Evolutionary conservation across 1,284 basidiomycete genomes (phyloP), one percentile per base, ranked within the genome.

Genomic region (Boletus albobrunnescens): DNA sequence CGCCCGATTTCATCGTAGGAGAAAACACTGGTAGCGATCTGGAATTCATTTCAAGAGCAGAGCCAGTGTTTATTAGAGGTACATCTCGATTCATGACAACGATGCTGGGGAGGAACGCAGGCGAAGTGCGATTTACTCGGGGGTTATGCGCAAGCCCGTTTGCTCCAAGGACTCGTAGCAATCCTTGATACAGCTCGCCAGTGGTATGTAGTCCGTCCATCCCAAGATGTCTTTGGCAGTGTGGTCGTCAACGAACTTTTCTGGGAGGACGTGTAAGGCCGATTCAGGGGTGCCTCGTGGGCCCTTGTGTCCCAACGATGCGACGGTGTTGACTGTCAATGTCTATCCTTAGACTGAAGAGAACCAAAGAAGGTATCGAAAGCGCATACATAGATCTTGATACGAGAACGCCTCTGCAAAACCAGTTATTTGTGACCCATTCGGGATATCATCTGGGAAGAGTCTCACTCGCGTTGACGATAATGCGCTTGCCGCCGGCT

Each of bases 181-280:
- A 22, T 43, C 41, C 33, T 43, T 43, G 41, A 43, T 13, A 10
- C 41, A 43, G 19, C 33, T 43, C 14, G 17, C 41, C 19, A 43
- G 19, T n/a, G 41, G 17, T 22, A 28, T 43, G 14, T 43, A 43
- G 6, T 43, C 41, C 26, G 41, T 36, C 41, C 41, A 43, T 43
- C 41, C 41, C 41, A 43, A 43, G 26, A 43, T 43, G 6, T 28
- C 33, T 22, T 16, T 20, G 24, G 33, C 41, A 8, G 41, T 43
- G 22, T 28, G 23, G 19, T 43, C 41, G 19, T 43, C 41, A 6
- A 22, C 41, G 11, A 36, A 43, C 23, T 36, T 43, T 7, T 35
- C 33, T 17, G 41, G 41, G 24, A 43, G 41, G 17, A 43, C 24
- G 11, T 22, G 41, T 10, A 28, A 22, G 14, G 41, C 24, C 6